Conservation (phyloP, 2,329 filamentous ascomycete species). For the Aspergillus ochraceoroseus region DNA sequence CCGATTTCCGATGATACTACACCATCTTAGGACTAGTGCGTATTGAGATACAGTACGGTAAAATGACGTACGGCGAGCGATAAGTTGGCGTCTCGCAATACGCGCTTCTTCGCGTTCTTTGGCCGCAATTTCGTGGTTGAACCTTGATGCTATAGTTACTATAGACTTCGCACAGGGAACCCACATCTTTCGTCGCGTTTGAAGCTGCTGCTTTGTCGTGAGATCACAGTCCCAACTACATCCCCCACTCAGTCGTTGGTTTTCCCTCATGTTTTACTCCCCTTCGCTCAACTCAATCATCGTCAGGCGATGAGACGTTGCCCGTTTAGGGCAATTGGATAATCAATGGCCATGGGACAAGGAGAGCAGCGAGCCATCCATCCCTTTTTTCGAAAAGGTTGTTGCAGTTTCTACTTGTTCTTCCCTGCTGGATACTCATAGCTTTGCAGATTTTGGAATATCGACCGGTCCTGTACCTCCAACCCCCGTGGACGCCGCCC, state of each 20-base stretch:
- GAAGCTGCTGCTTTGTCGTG: too few species aligned
- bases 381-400: conserved; percentile 43
- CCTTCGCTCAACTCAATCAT: neutral
- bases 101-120: conserved; percentile 24
- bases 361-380: conserved; percentile 38
- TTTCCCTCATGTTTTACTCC: conserved; percentile 3
- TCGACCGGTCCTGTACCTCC: conserved; percentile 7
- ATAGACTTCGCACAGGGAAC: too few species aligned
- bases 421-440: conserved; percentile 11
- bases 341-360: conserved; percentile 38
- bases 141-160: too few species aligned
- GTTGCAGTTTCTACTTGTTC: conserved; percentile 9
- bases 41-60: conserved; percentile 9
- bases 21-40: neutral
- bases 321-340: conserved; percentile 26
- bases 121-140: conserved; percentile 10
- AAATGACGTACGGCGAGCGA: conserved; percentile 18
- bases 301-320: conserved; percentile 22
- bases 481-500: conserved; percentile 7
- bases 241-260: too few species aligned
- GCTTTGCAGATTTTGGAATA: conserved; percentile 20
- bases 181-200: too few species aligned
- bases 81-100: conserved; percentile 14
- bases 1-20: conserved; percentile 19
- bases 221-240: too few species aligned